Evolutionary conservation across 1,284 basidiomycete species (phyloP).

Genomic region (Fomitiporia mediterranea): DNA sequence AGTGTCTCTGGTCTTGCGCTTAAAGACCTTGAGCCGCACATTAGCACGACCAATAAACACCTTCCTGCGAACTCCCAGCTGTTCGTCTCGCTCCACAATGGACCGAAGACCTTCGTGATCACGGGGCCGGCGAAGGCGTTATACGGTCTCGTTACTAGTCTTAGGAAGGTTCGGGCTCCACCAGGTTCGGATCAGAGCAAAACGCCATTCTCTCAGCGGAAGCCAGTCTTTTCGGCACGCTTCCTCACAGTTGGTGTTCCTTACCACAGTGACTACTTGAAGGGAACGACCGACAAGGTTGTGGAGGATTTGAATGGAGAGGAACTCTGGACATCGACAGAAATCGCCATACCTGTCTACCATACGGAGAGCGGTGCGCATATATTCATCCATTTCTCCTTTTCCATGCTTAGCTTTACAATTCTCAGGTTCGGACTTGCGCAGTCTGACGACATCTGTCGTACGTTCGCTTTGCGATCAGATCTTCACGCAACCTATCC

Average conservation of each 20-base stretch:
- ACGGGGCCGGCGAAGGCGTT: conserved; percentile 92
- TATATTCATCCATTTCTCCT: conserved; percentile 14
- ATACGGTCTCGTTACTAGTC: conserved; percentile 87
- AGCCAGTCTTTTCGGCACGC: conserved; percentile 88
- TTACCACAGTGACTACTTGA: conserved; percentile 88
- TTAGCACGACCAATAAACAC: conserved; percentile 86
- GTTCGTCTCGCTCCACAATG: conserved; percentile 87
- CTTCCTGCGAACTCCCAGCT: conserved; percentile 78
- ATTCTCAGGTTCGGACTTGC: conserved; percentile 74
- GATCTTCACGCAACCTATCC: conserved; percentile 88
- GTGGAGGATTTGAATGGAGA: conserved; percentile 73
- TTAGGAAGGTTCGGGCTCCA: conserved; percentile 88
- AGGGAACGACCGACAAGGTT: conserved; percentile 73
- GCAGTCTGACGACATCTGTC: conserved; percentile 58
- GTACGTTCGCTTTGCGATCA: conserved; percentile 86
- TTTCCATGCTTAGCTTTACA: not conserved
- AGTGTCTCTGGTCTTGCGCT: conserved; percentile 81
- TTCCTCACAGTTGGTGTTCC: conserved; percentile 95
- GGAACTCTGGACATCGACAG: conserved; percentile 75
- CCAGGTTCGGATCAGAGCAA: conserved; percentile 91
- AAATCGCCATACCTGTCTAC: conserved; percentile 83
- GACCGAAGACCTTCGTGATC: conserved; percentile 86
- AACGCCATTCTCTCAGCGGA: conserved; percentile 89
- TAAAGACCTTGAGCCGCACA: conserved; percentile 77
- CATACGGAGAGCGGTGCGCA: conserved; percentile 86